A percentile compares a stretch with the other conserved stretches of the same genome.
These are phyloP conservation scores for Chlamydomonas sp. DNA, from an alignment of 139 green algal genomes.

Conservation along the genomic window DNA sequence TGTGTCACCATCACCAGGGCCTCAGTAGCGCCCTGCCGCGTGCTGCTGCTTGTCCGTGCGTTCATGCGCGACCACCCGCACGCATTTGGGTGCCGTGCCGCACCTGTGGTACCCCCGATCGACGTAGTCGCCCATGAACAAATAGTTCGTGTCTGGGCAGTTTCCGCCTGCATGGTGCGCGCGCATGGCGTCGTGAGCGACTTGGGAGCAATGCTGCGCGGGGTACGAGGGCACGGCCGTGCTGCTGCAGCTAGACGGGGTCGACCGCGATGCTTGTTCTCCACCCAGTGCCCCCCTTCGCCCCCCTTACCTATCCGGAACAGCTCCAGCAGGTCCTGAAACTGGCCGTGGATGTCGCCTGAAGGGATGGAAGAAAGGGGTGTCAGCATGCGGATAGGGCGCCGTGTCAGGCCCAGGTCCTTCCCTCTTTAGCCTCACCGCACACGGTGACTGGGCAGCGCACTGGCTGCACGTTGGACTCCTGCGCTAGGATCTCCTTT, in stretches of 20 bases:
- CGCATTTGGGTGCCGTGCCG: no score
- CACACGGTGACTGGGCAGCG: conserved; percentile 92
- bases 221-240: background rate
- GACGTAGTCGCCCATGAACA: conserved; percentile 99
- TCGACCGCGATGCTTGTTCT: background rate
- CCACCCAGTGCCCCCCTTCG: conserved; percentile 16
- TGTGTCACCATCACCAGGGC: no score
- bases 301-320: no score
- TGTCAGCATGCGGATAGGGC: no score
- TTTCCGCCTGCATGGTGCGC: no score
- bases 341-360: conserved; percentile 99
- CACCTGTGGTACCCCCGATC: conserved; percentile 59
- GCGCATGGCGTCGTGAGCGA: background rate
- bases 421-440: no score
- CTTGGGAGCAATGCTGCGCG: background rate
- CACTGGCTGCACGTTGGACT: conserved; percentile 95
- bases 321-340: conserved; percentile 93
- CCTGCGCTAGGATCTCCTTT: conserved; percentile 81
- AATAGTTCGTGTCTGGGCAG: conserved; percentile 96
- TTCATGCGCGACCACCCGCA: no score
- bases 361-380: no score
- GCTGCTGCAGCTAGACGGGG: no score
- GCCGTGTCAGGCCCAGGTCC: no score
- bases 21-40: no score
- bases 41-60: no score